Base-by-base conservation (phyloP, 768 basidiomycete species). In the Mycena floridula region DNA sequence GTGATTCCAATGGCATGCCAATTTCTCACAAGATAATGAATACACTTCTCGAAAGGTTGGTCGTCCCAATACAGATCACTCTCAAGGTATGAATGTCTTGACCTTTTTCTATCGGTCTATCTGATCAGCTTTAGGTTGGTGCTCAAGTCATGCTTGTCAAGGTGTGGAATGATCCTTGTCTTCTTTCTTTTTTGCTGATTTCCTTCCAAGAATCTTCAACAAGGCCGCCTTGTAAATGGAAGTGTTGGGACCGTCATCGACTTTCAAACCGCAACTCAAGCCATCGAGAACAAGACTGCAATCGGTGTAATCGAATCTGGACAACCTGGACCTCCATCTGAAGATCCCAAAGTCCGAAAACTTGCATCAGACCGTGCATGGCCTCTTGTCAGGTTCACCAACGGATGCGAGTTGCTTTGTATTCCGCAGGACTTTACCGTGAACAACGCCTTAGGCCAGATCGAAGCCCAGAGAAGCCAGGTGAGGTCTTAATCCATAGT, bases 81-180 rank as follows among this genome's bases (percentile, higher is more conserved):
- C 56, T 80, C 30, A 82, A 81, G 63, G 79, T 77, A 40, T 46
- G 37, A 54, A 48, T 18, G 20, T 22, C 26, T 7, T 22, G 44
- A 11, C 25, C 18, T 37, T 40, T 25, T n/a, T 38, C 32, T 35
- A 23, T 35, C 43, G n/a, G n/a, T n/a, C n/a, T n/a, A n/a, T n/a
- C n/a, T n/a, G n/a, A n/a, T 46, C 32, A 11, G 8, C 12, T 13
- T 16, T 45, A 89, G 77, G 68, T 83, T 42, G 84, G 83, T 11
- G 87, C 89, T 3, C 92, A 95, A 58, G 92, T 95, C 4, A 90
- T 90, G 88, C 59, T 87, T 2, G 71, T 85, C 51, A 85, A 85
- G 70, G 84, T 79, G 46, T 7, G 38, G 38, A 37, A 41, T 32
- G 42, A 15, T 26, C 11, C 40, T 30, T 37, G 21, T 35, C n/a